Conservation (phyloP, 2,329 filamentous ascomycete species). For the Macrophomina tecta region DNA sequence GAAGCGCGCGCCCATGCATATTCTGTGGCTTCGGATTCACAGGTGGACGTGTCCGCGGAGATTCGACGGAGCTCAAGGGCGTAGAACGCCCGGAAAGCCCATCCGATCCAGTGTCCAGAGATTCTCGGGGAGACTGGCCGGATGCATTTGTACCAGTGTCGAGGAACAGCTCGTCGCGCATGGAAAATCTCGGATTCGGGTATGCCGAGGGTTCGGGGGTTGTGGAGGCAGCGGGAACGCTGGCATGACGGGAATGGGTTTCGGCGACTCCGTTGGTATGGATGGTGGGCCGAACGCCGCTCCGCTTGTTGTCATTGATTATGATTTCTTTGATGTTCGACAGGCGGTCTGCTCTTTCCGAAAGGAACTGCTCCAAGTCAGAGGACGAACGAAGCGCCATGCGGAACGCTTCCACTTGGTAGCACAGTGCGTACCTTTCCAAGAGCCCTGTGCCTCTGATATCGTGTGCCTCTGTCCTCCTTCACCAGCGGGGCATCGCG, state of each 20-base stretch:
- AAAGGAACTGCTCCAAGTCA: constrained; percentile 11
- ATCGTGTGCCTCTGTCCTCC: constrained; percentile 57
- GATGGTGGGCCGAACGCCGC: constrained; percentile 56
- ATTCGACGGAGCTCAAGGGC: constrained; percentile 34
- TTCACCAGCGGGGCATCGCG: constrained; percentile 73
- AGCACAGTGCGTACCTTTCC: constrained; percentile 32
- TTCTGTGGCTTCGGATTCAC: constrained; percentile 72
- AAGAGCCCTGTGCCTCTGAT: constrained; percentile 56
- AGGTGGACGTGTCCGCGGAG: constrained; percentile 31
- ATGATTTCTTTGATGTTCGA: constrained; percentile 58
- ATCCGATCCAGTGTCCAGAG: constrained; percentile 35
- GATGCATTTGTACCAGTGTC: constrained; percentile 32
- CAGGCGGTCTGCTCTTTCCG: constrained; percentile 49
- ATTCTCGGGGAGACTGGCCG: constrained; percentile 29
- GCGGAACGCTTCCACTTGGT: background rate
- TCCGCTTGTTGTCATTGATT: constrained; percentile 59
- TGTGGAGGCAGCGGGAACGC: background rate
- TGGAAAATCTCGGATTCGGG: constrained; percentile 28
- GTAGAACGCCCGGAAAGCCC: constrained; percentile 33
- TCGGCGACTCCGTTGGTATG: constrained; percentile 6
- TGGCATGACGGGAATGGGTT: constrained; percentile 11
- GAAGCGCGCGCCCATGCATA: constrained; percentile 52
- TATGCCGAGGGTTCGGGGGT: background rate
- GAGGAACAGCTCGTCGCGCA: constrained; percentile 28
- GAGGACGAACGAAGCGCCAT: background rate